A percentile compares a stretch with the other conserved stretches of the same genome.
These are phyloP conservation scores for Erysimum cheiri DNA, from an alignment of 441 rosid species.

Conservation along the genomic window DNA sequence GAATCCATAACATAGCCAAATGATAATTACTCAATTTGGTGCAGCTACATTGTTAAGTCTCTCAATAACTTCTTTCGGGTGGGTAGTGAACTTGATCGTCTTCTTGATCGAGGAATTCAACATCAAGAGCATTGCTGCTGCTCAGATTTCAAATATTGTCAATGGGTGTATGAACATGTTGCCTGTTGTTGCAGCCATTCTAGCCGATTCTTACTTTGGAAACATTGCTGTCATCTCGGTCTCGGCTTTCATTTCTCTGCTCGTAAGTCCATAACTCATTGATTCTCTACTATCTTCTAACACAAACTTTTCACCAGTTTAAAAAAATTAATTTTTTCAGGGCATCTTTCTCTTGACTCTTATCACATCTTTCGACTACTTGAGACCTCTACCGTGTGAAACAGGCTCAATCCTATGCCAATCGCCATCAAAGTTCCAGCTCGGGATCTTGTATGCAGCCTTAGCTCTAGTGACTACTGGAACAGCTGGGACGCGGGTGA, in stretches of 20 bases:
- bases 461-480: conserved; percentile 47
- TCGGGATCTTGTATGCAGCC: conserved; percentile 47
- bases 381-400: conserved; percentile 46
- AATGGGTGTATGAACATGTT: conserved; percentile 51
- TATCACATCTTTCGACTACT: conserved; percentile 47
- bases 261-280: conserved; percentile 38
- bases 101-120: conserved; percentile 55
- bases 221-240: conserved; percentile 51
- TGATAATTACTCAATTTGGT: background rate
- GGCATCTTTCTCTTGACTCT: conserved; percentile 48
- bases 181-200: conserved; percentile 51
- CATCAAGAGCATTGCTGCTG: conserved; percentile 54
- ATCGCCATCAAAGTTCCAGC: conserved; percentile 48
- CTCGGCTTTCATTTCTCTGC: conserved; percentile 49
- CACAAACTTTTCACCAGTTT: conserved; percentile 32
- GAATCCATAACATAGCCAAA: background rate
- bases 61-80: conserved; percentile 48
- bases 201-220: conserved; percentile 55
- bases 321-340: conserved; percentile 37
- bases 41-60: conserved; percentile 51
- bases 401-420: conserved; percentile 45
- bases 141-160: conserved; percentile 51
- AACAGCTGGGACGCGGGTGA: conserved; percentile 48
- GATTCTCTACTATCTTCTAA: background rate
- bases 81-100: conserved; percentile 54